Evolutionary conservation across 2,329 filamentous ascomycete genomes (phyloP).

Genomic region (Fusarium sp.): DNA sequence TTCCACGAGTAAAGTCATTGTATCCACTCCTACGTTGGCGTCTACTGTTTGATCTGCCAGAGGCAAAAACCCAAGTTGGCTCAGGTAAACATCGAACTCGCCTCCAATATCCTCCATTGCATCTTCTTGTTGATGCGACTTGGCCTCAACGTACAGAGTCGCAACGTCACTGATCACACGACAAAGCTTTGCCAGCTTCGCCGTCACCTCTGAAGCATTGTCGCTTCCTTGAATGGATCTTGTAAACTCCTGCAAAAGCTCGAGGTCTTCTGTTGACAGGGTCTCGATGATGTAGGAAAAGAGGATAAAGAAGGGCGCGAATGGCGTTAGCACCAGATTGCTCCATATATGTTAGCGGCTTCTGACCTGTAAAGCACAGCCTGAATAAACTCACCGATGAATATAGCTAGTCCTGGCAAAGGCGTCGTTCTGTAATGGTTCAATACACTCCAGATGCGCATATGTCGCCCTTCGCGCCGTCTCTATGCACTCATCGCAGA

Average conservation of each 20-base stretch:
- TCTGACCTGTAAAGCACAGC: background rate
- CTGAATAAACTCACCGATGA: slow-evolving; percentile 58
- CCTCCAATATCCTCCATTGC: slow-evolving; percentile 63
- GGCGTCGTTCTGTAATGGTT: slow-evolving; percentile 54
- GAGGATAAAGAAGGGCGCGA: slow-evolving; percentile 69
- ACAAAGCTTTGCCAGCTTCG: slow-evolving; percentile 71
- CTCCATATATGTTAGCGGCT: slow-evolving; percentile 47
- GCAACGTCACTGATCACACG: slow-evolving; percentile 71
- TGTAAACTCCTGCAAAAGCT: slow-evolving; percentile 67
- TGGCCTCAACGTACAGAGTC: slow-evolving; percentile 70
- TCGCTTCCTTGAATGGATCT: slow-evolving; percentile 64
- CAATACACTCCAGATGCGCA: slow-evolving; percentile 60
- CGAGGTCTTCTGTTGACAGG: slow-evolving; percentile 63
- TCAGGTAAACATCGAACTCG: slow-evolving; percentile 74
- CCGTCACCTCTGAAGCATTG: slow-evolving; percentile 67
- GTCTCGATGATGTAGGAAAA: slow-evolving; percentile 70
- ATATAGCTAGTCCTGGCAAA: slow-evolving; percentile 61
- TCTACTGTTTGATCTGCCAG: slow-evolving; percentile 48
- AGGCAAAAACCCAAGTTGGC: slow-evolving; percentile 71
- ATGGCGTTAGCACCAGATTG: slow-evolving; percentile 66
- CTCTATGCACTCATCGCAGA: slow-evolving; percentile 62
- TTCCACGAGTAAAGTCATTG: slow-evolving; percentile 27
- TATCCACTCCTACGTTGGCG: background rate
- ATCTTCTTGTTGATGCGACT: slow-evolving; percentile 60
- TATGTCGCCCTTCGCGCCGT: slow-evolving; percentile 62